phyloP scores from a whole-genome alignment of 2,329 filamentous ascomycete genomes.

The Orbilia ellipsospora region DNA sequence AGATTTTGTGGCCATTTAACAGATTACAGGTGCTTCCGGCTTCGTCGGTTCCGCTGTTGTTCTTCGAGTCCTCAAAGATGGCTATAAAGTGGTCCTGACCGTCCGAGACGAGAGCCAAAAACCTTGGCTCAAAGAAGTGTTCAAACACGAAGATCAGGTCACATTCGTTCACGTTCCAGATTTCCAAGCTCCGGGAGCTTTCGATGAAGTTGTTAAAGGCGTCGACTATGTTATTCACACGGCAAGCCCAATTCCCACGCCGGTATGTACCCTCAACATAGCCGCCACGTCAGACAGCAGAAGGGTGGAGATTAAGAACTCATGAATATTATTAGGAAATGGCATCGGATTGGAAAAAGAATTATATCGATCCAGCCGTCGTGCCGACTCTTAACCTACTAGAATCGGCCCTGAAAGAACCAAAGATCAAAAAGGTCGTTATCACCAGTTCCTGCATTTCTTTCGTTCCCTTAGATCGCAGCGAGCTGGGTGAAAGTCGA shows the following conservation, averaged over 20 bases:
- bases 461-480: slow-evolving; percentile 37
- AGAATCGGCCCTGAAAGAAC: slow-evolving; percentile 55
- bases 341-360: slow-evolving; percentile 32
- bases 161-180: slow-evolving; percentile 73
- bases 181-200: slow-evolving; percentile 75
- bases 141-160: slow-evolving; percentile 38
- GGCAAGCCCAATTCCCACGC: slow-evolving; percentile 41
- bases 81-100: slow-evolving; percentile 65
- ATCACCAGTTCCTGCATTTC: slow-evolving; percentile 66
- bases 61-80: slow-evolving; percentile 64
- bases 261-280: slow-evolving; percentile 21
- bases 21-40: slow-evolving; percentile 58
- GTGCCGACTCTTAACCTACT: slow-evolving; percentile 33
- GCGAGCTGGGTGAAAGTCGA: slow-evolving; percentile 37
- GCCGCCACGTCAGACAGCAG: not conserved
- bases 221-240: slow-evolving; percentile 54
- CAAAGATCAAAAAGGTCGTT: slow-evolving; percentile 76
- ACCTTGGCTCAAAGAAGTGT: slow-evolving; percentile 43
- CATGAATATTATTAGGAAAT: not conserved
- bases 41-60: slow-evolving; percentile 70
- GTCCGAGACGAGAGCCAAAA: slow-evolving; percentile 63
- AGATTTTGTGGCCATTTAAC: not conserved
- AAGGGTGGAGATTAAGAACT: not conserved
- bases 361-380: slow-evolving; percentile 46
- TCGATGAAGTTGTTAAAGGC: slow-evolving; percentile 68